Evolutionary conservation across 305 asterid species (phyloP).

Genomic region (Solanum hybrid): DNA sequence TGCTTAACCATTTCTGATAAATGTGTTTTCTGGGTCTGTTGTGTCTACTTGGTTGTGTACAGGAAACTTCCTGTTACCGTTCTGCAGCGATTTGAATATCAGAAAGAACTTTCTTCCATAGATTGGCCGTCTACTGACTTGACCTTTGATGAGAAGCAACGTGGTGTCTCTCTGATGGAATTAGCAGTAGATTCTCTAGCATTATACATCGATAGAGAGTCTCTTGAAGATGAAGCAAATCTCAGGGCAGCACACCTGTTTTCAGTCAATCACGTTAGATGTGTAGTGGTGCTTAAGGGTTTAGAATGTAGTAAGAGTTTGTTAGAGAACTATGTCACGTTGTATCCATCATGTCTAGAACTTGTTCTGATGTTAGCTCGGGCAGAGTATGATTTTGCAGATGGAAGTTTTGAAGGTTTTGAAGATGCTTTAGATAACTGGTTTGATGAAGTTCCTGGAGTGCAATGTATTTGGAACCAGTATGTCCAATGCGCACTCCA

Average conservation of each 20-base stretch:
- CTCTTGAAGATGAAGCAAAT: conserved; percentile 28
- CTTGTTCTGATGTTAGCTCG: conserved; percentile 37
- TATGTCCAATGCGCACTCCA: conserved; percentile 28
- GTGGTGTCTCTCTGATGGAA: conserved; percentile 27
- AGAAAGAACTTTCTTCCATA: conserved; percentile 31
- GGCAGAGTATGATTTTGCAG: conserved; percentile 16
- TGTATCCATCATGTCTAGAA: conserved; percentile 41
- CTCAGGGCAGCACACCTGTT: conserved; percentile 34
- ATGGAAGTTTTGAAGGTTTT: conserved; percentile 26
- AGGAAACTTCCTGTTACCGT: conserved; percentile 28
- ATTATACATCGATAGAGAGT: conserved; percentile 15
- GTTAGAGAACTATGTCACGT: conserved; percentile 24
- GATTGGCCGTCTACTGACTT: conserved; percentile 31
- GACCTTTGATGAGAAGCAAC: conserved; percentile 31
- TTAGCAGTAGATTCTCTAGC: conserved; percentile 35
- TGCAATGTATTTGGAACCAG: conserved; percentile 44
- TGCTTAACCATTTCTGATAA: conserved; percentile 28
- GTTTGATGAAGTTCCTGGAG: conserved; percentile 32
- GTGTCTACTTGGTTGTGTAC: conserved; percentile 32
- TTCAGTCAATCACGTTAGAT: conserved; percentile 37
- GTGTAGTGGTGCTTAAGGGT: conserved; percentile 34
- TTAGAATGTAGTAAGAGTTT: conserved; percentile 27
- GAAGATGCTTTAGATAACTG: conserved; percentile 36
- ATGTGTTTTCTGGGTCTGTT: conserved; percentile 38
- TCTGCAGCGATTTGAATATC: conserved; percentile 27